Evolutionary conservation across 2,329 filamentous ascomycete species (phyloP).

Genomic region (Teratosphaeria epicoccoides): DNA sequence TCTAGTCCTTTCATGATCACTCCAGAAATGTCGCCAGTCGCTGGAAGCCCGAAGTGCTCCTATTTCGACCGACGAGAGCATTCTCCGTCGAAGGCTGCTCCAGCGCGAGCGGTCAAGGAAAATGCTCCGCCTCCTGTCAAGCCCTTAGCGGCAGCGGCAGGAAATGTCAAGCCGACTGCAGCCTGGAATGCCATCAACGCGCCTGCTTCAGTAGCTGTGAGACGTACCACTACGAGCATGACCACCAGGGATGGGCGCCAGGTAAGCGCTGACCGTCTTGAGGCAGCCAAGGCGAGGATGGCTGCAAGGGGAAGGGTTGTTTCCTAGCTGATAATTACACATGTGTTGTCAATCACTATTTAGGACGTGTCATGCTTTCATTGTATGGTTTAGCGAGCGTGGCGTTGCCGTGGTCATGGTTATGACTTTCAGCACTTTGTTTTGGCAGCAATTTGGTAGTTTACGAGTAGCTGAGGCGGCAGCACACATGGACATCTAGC

Average conservation of each 20-base stretch:
- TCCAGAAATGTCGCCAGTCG: slow-evolving; percentile 2
- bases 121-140: slow-evolving; percentile 11
- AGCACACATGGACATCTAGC: not conserved
- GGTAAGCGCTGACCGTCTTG: slow-evolving; percentile 13
- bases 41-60: slow-evolving; percentile 3
- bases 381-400: not conserved
- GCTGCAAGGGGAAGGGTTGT: slow-evolving; percentile 15
- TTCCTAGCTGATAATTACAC: slow-evolving; percentile 7
- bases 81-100: not conserved
- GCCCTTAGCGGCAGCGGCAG: slow-evolving; percentile 1
- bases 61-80: slow-evolving; percentile 3
- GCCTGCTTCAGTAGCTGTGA: slow-evolving; percentile 3
- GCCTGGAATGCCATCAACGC: slow-evolving; percentile 20
- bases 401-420: not conserved
- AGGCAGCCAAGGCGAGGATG: slow-evolving; percentile 17
- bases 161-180: slow-evolving; percentile 16
- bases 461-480: not conserved
- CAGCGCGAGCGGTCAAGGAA: slow-evolving; percentile 12
- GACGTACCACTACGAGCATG: slow-evolving; percentile 9
- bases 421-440: not conserved
- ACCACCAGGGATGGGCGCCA: slow-evolving; percentile 11
- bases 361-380: not conserved
- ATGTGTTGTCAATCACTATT: not conserved
- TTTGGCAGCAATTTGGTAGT: not conserved
- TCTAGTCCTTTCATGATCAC: slow-evolving; percentile 14